Percentiles rank a stretch among this genome's conserved stretches.
Evolutionary conservation across 2,329 filamentous ascomycete species (phyloP).

Genomic region (Sporothrix luriei): DNA sequence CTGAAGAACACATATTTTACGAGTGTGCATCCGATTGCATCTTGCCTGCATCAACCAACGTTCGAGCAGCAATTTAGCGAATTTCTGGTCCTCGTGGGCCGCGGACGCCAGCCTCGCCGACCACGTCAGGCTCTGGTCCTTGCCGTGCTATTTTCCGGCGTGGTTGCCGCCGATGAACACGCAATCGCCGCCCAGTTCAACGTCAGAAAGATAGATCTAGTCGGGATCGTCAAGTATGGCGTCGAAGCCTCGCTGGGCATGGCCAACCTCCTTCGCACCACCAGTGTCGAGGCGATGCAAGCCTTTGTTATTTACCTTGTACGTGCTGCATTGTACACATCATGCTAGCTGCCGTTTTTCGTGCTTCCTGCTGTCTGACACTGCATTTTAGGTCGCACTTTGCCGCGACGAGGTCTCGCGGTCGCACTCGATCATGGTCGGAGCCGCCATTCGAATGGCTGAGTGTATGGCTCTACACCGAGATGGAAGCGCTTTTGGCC

Average conservation of each 20-base stretch:
- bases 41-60: slow-evolving; percentile 67
- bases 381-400: slow-evolving; percentile 47
- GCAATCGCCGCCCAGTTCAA: slow-evolving; percentile 50
- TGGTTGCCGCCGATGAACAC: slow-evolving; percentile 58
- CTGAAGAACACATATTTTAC: slow-evolving; percentile 68
- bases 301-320: slow-evolving; percentile 77
- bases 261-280: slow-evolving; percentile 71
- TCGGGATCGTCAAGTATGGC: slow-evolving; percentile 62
- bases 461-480: slow-evolving; percentile 78
- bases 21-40: slow-evolving; percentile 68
- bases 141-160: slow-evolving; percentile 68
- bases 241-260: slow-evolving; percentile 68
- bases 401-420: slow-evolving; percentile 72
- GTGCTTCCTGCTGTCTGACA: slow-evolving; percentile 38
- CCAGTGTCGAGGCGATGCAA: slow-evolving; percentile 72
- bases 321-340: slow-evolving; percentile 41
- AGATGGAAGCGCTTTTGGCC: slow-evolving; percentile 67
- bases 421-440: slow-evolving; percentile 71
- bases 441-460: slow-evolving; percentile 71
- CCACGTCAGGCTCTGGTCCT: slow-evolving; percentile 65
- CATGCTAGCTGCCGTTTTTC: neutral
- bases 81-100: slow-evolving; percentile 66
- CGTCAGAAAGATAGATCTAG: slow-evolving; percentile 38
- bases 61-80: slow-evolving; percentile 65
- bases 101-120: slow-evolving; percentile 48